These are phyloP conservation scores for Crucihimalaya himalaica DNA, from an alignment of 345 rosid species.

Conservation along the genomic window DNA sequence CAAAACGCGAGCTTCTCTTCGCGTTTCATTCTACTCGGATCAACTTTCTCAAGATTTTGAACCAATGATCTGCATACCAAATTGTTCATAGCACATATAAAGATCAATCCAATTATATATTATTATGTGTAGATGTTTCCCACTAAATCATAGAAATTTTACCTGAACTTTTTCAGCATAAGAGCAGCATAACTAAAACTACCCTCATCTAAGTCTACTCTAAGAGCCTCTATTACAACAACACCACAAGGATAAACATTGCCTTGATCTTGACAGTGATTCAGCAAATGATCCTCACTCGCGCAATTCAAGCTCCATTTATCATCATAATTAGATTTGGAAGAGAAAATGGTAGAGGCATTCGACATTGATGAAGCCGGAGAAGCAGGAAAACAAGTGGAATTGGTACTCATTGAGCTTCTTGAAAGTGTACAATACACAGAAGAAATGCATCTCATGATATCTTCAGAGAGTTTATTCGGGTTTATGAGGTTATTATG, in stretches of 20 bases:
- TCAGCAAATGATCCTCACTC: constrained; percentile 47
- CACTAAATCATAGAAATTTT: background rate
- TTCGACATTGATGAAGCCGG: constrained; percentile 65
- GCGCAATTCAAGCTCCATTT: constrained; percentile 57
- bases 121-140: background rate
- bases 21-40: constrained; percentile 74
- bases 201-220: constrained; percentile 57
- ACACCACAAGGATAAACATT: constrained; percentile 42
- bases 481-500: constrained; percentile 43
- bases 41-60: constrained; percentile 72
- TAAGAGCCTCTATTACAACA: constrained; percentile 57
- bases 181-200: constrained; percentile 60
- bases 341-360: constrained; percentile 75
- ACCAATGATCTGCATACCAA: constrained; percentile 61
- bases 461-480: constrained; percentile 74
- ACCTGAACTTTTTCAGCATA: constrained; percentile 80
- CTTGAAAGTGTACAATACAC: constrained; percentile 71
- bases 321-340: constrained; percentile 54
- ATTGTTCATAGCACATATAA: background rate
- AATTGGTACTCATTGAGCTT: constrained; percentile 29
- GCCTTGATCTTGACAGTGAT: constrained; percentile 52
- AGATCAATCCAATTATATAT: constrained; percentile 1
- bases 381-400: constrained; percentile 51
- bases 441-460: constrained; percentile 77
- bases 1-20: constrained; percentile 96